phyloP scores from a whole-genome alignment of 441 rosid genomes.

The Brassica hybrid region DNA sequence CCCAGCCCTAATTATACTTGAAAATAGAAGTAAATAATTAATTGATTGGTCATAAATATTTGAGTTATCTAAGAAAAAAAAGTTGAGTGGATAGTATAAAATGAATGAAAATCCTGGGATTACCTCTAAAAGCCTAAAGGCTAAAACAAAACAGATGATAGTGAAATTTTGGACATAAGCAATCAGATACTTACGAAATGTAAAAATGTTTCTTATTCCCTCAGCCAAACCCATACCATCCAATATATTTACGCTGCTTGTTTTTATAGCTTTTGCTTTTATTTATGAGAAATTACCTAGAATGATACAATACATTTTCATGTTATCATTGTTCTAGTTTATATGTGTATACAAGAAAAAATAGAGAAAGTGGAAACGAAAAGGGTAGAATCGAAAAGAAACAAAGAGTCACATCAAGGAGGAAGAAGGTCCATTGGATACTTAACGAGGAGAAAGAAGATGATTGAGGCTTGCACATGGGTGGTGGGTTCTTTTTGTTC shows the following conservation, averaged over 20 bases:
- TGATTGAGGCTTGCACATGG: conserved; percentile 39
- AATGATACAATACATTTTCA: neutral
- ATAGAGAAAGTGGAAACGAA: neutral
- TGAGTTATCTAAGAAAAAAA: conserved; percentile 23
- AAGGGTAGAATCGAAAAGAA: conserved; percentile 5
- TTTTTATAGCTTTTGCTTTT: neutral
- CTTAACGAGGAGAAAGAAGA: conserved; percentile 36
- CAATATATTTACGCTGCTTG: neutral
- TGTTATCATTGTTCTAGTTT: conserved; percentile 16
- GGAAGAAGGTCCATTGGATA: conserved; percentile 25
- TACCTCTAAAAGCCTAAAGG: neutral
- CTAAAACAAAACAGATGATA: conserved; percentile 23
- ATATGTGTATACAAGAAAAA: neutral
- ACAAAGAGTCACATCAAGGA: conserved; percentile 34
- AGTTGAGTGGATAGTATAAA: conserved; percentile 16
- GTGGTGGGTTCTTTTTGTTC: conserved; percentile 38
- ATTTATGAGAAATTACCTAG: too few species aligned
- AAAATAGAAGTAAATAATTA: conserved; percentile 1
- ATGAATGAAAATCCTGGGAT: neutral
- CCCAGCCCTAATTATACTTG: too few species aligned
- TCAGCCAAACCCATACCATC: conserved; percentile 22
- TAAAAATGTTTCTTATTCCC: conserved; percentile 3
- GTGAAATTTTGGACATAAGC: conserved; percentile 36
- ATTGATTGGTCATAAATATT: conserved; percentile 30
- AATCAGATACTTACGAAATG: conserved; percentile 20